Percentiles rank a stretch among this genome's conserved stretches.
phyloP scores from a whole-genome alignment of 306 rosid genomes.

The Adenanthera pavonina region DNA sequence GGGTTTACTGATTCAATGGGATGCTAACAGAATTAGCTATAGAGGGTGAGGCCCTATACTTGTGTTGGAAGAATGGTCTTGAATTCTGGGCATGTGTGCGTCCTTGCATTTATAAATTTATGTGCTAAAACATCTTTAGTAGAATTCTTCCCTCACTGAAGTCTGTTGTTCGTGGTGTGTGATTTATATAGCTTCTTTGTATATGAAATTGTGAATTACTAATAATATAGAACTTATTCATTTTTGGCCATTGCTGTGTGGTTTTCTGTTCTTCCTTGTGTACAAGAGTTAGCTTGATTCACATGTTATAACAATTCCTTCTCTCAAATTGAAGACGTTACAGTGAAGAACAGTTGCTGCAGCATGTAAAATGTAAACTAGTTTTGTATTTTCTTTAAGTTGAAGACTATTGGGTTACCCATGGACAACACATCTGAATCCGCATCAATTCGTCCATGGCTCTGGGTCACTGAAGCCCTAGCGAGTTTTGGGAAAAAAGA shows the following conservation, averaged over 20 bases:
- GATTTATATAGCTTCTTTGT: background rate
- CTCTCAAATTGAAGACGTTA: background rate
- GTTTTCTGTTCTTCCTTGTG: background rate
- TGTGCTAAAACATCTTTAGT: background rate
- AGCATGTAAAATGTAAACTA: background rate
- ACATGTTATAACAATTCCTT: background rate
- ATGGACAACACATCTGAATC: slow-evolving; percentile 49
- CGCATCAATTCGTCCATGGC: slow-evolving; percentile 54
- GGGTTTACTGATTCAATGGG: background rate
- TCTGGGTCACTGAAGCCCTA: slow-evolving; percentile 72
- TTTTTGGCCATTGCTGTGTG: background rate
- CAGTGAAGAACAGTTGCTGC: background rate
- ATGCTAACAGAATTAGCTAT: too few relatives aligned
- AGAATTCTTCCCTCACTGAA: background rate
- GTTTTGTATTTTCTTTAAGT: slow-evolving; percentile 11
- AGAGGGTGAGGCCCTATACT: too few relatives aligned
- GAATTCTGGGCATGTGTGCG: background rate
- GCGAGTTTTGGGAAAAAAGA: slow-evolving; percentile 48
- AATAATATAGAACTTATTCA: background rate
- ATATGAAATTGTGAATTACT: background rate
- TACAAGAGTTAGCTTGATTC: background rate
- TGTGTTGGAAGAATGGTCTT: background rate
- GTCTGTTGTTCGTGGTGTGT: background rate
- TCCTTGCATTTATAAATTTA: background rate
- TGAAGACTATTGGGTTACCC: slow-evolving; percentile 7